These are phyloP conservation scores for Cavenderia fasciculata DNA, from an alignment of 78 protist species.

Conservation along the genomic window DNA sequence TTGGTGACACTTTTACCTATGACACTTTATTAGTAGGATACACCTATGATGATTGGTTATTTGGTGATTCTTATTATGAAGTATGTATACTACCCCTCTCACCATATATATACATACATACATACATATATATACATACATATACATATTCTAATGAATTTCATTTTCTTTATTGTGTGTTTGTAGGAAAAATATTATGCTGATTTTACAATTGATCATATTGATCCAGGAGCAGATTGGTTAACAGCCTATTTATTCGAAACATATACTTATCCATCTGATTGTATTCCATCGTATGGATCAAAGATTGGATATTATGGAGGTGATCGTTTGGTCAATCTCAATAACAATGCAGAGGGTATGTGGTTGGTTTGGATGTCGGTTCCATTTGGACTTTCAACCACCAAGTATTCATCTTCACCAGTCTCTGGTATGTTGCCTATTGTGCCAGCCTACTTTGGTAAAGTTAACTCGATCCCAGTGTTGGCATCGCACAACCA, in stretches of 20 bases:
- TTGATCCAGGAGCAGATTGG: neutral
- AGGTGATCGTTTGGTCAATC: neutral
- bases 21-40: neutral
- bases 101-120: too few relatives aligned
- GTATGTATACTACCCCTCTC: too few relatives aligned
- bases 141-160: too few relatives aligned
- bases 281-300: neutral
- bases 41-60: neutral
- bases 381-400: neutral
- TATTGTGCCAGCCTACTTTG: neutral
- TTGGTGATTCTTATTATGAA: neutral
- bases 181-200: too few relatives aligned
- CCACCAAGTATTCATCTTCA: neutral
- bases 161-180: too few relatives aligned
- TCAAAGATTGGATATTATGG: neutral
- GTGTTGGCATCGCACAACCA: neutral
- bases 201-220: neutral
- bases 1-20: neutral
- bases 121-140: too few relatives aligned
- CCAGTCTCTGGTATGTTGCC: slow-evolving; percentile 66
- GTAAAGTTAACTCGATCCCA: neutral
- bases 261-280: neutral
- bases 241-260: neutral
- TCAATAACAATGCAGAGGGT: neutral
- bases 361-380: neutral